Evolutionary conservation across 371 early-diverging fungal genomes (phyloP), one percentile per base, ranked within the genome.

Genomic region (Mucor irregularis): DNA sequence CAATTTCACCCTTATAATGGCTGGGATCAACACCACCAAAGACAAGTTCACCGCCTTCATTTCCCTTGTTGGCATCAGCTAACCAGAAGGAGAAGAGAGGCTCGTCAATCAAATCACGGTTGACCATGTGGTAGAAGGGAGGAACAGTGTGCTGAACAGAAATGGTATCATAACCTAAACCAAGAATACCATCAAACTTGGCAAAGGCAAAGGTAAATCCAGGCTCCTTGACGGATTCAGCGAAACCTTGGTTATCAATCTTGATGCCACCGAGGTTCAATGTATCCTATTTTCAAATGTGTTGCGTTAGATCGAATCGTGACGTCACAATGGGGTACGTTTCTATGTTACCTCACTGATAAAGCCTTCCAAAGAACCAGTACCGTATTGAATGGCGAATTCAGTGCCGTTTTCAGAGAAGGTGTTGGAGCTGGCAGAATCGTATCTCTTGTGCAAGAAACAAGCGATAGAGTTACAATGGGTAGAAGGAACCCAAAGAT

Each of bases 401-500:
- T 84, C 79, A 13, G 96, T 96, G 38, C 95, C 96, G 62, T 96
- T 96, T 25, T 78, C 68, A 46, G 69, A 71, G 77, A 80, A 93
- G 0, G 93, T 79, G 7, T 66, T 64, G 11, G 91, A 90, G 64
- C 83, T 63, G 37, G 58, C 57, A 38, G 91, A 82, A 67, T 94
- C 91, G 71, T 82, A 97, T 19, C 89, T 82, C 19, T 76, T 58
- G 66, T 96, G 96, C 53, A 96, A 75, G 81, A 87, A 93, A 62
- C 98, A 97, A 5, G 97, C 93, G 61, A 97, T 92, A 2, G 92
- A 90, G 28, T 69, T 76, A 81, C 97, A 96, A 43, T 87, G 87
- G 4, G 88, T 88, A 16, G 93, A 93, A 4, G 97, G 97, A 13
- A 97, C 95, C 97, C 96, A 95, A 28, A 95, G 78, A 66, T 95